Evolutionary conservation across 2,329 filamentous ascomycete species (phyloP), one percentile per base, ranked within the genome.

Genomic region (Tricladium varicosporioides): DNA sequence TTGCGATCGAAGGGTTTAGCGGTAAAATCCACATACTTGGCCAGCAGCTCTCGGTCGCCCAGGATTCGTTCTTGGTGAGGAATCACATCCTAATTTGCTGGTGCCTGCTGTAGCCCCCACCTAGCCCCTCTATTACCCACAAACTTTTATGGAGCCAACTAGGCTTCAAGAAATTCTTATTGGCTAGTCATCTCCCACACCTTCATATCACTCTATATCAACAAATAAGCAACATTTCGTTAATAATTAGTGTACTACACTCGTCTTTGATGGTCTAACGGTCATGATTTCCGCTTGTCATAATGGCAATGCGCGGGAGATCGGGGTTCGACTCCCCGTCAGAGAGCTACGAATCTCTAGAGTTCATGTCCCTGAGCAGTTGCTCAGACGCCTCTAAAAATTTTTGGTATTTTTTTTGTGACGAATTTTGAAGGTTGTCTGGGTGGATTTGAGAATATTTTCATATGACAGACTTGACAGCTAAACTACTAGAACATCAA

Each of bases 211-310:
- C 22, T 13, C 5, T 40, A 40, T n/a, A 40, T 13, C 4, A 10
- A 4, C 11, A 40, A 40, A 40, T 40, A 40, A 40, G 36, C 36
- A 40, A 5, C 11, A 5, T 40, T n/a, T 10, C n/a, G 5, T 40
- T 10, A 40, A 40, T n/a, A 40, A 27, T 27, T 7, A 27, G 22
- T 27, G 22, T 27, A 27, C 22, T 4, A 40, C 10, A 40, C 10
- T 13, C 13, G 18, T 65, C 64, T 65, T 64, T 64, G 63, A 70
- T 70, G 67, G 66, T 70, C 67, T 70, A 70, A 68, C 66, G 67
- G 67, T 70, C 59, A 70, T 70, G 67, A 70, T 70, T 70, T 70
- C 67, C 67, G 67, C 67, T 70, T 70, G 67, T 70, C 67, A 69
- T 48, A 11, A 27, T 10, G 36, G n/a, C 36, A 40, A 40, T 45